These are phyloP conservation scores for Kazachstania taianensis DNA, from an alignment of 805 yeast species.

Conservation along the genomic window DNA sequence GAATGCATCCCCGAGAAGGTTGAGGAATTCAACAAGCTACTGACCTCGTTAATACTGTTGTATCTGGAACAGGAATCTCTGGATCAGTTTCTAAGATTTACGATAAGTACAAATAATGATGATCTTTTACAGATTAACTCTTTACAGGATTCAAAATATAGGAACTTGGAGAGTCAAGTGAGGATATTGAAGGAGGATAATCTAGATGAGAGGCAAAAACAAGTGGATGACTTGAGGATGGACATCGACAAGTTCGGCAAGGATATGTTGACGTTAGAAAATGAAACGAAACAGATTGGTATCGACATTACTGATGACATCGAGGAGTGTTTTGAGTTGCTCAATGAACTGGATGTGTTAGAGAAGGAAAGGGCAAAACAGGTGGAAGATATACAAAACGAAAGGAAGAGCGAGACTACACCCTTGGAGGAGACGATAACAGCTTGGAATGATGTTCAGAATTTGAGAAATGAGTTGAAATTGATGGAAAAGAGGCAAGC, in stretches of 20 bases:
- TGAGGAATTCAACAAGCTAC: slow-evolving; percentile 14
- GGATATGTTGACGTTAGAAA: slow-evolving; percentile 1
- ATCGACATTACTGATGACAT: slow-evolving; percentile 16
- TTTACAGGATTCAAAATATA: slow-evolving; percentile 17
- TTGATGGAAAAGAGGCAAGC: too few species aligned
- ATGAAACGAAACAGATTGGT: slow-evolving; percentile 15
- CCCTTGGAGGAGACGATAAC: not conserved
- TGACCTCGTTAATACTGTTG: slow-evolving; percentile 15
- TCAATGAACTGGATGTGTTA: slow-evolving; percentile 13
- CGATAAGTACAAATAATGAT: slow-evolving; percentile 16
- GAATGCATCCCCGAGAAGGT: slow-evolving; percentile 11
- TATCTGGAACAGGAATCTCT: slow-evolving; percentile 27
- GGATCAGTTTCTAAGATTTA: slow-evolving; percentile 25
- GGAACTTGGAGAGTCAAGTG: slow-evolving; percentile 15
- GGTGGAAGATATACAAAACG: slow-evolving; percentile 3
- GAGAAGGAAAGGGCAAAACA: slow-evolving; percentile 8
- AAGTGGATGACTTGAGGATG: slow-evolving; percentile 14
- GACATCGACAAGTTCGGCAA: slow-evolving; percentile 12
- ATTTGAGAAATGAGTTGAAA: too few species aligned
- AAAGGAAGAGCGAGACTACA: not conserved
- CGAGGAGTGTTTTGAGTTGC: slow-evolving; percentile 19
- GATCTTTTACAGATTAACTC: slow-evolving; percentile 12
- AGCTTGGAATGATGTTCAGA: not conserved
- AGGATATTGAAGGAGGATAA: slow-evolving; percentile 12
- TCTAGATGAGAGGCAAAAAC: slow-evolving; percentile 10